Base-by-base conservation (phyloP, 1,139 yeast species). In the Taphrina betulina region DNA sequence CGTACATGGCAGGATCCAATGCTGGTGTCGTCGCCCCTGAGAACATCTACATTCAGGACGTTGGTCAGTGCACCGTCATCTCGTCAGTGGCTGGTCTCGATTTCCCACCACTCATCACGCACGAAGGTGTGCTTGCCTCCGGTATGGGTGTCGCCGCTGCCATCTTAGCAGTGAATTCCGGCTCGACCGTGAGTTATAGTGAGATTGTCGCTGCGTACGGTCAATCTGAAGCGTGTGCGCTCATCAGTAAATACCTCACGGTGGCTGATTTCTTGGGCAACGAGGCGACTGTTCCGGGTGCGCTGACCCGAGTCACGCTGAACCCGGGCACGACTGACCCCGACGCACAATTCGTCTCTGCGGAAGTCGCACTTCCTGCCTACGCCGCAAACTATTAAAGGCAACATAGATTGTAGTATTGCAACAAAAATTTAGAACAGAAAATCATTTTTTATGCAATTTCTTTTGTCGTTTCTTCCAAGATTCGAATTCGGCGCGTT, bases 401-500 rank as follows among this genome's bases (percentile, higher is more conserved):
- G n/a, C n/a, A n/a, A n/a, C n/a, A n/a, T n/a, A n/a, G n/a, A n/a
- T n/a, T n/a, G n/a, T n/a, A n/a, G n/a, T n/a, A n/a, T n/a, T n/a
- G n/a, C n/a, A n/a, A n/a, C n/a, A n/a, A n/a, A n/a, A n/a, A n/a
- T n/a, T n/a, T n/a, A n/a, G n/a, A n/a, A n/a, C n/a, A n/a, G n/a
- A n/a, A n/a, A n/a, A n/a, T n/a, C n/a, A n/a, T n/a, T n/a, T n/a
- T n/a, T n/a, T n/a, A n/a, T n/a, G n/a, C n/a, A n/a, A n/a, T n/a
- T n/a, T n/a, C n/a, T n/a, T n/a, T n/a, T 50, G 46, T 5, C 17
- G 7, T 19, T 23, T 23, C 34, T 34, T 38, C 54, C 54, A 50
- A 1, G 33, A 45, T 10, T 14, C 41, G 24, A 31, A 50, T 8
- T 41, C 63, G 37, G 55, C 51, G 16, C 53, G 45, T 56, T 60